phyloP scores from a whole-genome alignment of 2,329 filamentous ascomycete genomes.

The Mariannaea sp. region DNA sequence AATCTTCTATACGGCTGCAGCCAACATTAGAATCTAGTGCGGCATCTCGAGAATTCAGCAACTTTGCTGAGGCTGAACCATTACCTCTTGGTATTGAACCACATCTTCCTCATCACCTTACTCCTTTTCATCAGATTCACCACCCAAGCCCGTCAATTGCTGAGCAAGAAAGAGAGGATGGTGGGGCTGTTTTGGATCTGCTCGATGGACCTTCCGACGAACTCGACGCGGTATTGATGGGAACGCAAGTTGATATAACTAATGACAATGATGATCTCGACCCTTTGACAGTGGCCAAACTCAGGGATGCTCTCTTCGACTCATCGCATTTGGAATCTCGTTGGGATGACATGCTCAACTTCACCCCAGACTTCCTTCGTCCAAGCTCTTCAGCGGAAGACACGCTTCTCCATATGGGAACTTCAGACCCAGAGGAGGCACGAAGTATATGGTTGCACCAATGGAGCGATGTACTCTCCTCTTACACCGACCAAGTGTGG shows the following conservation, averaged over 20 bases:
- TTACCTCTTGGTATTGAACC: slow-evolving; percentile 19
- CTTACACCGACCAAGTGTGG: slow-evolving; percentile 71
- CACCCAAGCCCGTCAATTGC: slow-evolving; percentile 6
- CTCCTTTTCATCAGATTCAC: neutral
- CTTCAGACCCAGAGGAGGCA: slow-evolving; percentile 44
- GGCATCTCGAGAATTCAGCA: slow-evolving; percentile 41
- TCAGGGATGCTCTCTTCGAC: slow-evolving; percentile 48
- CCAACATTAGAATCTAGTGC: slow-evolving; percentile 32
- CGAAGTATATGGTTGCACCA: slow-evolving; percentile 56
- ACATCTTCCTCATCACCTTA: neutral
- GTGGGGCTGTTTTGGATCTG: slow-evolving; percentile 46
- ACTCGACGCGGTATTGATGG: slow-evolving; percentile 26
- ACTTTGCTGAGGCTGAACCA: slow-evolving; percentile 27
- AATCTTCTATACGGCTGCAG: slow-evolving; percentile 27
- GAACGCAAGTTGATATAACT: slow-evolving; percentile 28
- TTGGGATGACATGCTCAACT: slow-evolving; percentile 57
- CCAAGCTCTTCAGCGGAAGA: slow-evolving; percentile 28
- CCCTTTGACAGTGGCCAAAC: slow-evolving; percentile 38
- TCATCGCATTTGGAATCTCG: slow-evolving; percentile 11
- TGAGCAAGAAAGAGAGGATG: slow-evolving; percentile 42
- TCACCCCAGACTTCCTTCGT: slow-evolving; percentile 52
- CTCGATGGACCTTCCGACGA: slow-evolving; percentile 39
- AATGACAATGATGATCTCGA: slow-evolving; percentile 36
- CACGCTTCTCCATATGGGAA: slow-evolving; percentile 45
- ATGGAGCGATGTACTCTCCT: slow-evolving; percentile 60